phyloP scores from a whole-genome alignment of 495 filamentous ascomycete genomes.

The Penicillium soppii region DNA sequence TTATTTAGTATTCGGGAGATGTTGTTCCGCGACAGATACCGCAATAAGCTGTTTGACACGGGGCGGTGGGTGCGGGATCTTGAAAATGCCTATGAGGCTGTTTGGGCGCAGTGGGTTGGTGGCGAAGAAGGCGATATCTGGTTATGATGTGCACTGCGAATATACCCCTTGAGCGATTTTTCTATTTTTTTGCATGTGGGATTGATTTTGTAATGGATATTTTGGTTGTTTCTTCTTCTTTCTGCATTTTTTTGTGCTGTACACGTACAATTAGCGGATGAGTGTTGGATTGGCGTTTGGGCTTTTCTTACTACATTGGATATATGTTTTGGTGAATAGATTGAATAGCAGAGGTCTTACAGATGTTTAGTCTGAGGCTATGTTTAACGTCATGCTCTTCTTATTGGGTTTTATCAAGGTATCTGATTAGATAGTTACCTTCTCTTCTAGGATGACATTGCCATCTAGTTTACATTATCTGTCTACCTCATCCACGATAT shows the following conservation, averaged over 20 bases:
- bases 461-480: too few species aligned
- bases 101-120: constrained; percentile 84
- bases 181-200: constrained; percentile 25
- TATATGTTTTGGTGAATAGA: too few species aligned
- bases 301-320: background rate
- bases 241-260: background rate
- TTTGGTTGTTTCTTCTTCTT: background rate
- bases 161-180: constrained; percentile 40
- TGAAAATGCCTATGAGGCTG: constrained; percentile 82
- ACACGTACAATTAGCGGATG: constrained; percentile 2
- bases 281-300: background rate
- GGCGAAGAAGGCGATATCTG: constrained; percentile 91
- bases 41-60: constrained; percentile 87
- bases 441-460: too few species aligned
- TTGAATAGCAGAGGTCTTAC: too few species aligned
- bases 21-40: constrained; percentile 79
- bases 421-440: too few species aligned
- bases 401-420: too few species aligned
- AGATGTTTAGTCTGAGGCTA: too few species aligned
- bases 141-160: constrained; percentile 47
- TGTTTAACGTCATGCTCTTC: too few species aligned
- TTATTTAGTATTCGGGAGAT: constrained; percentile 74
- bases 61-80: constrained; percentile 88
- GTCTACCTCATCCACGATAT: too few species aligned
- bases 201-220: too few species aligned